These are phyloP conservation scores for Massarina eburnea DNA, from an alignment of 2,329 filamentous ascomycete species.

Conservation along the genomic window DNA sequence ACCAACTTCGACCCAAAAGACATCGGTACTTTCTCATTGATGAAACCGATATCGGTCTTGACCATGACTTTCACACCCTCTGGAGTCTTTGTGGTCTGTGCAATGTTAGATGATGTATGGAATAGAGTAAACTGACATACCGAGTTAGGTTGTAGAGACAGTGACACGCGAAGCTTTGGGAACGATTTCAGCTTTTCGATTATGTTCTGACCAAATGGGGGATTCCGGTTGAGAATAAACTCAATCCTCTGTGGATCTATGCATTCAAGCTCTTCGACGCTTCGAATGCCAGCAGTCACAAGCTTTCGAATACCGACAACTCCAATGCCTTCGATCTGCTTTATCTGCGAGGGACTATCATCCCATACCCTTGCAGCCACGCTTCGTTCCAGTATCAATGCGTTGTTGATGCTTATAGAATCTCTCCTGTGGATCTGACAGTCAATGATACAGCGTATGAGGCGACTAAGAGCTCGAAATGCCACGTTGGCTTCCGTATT, in stretches of 20 bases:
- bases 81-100: constrained; percentile 23
- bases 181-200: constrained; percentile 68
- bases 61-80: constrained; percentile 61
- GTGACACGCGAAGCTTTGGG: constrained; percentile 63
- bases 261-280: constrained; percentile 68
- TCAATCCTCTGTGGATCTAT: constrained; percentile 75
- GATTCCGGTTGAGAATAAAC: constrained; percentile 72
- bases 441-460: constrained; percentile 75
- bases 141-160: constrained; percentile 53
- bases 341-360: constrained; percentile 74
- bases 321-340: constrained; percentile 80
- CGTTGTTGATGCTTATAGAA: constrained; percentile 65
- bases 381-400: constrained; percentile 76
- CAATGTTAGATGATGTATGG: not conserved
- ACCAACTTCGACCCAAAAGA: constrained; percentile 67
- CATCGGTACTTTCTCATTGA: constrained; percentile 64
- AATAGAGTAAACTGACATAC: constrained; percentile 37
- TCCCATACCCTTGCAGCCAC: constrained; percentile 81
- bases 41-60: constrained; percentile 68
- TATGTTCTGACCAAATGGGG: constrained; percentile 76
- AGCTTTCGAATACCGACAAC: constrained; percentile 74
- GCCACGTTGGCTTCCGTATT: constrained; percentile 63
- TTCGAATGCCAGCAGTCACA: constrained; percentile 68
- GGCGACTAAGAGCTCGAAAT: constrained; percentile 68
- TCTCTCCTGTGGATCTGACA: constrained; percentile 67